These are phyloP conservation scores for Pichia sp. DNA, from an alignment of 1,139 yeast species.

Conservation along the genomic window DNA sequence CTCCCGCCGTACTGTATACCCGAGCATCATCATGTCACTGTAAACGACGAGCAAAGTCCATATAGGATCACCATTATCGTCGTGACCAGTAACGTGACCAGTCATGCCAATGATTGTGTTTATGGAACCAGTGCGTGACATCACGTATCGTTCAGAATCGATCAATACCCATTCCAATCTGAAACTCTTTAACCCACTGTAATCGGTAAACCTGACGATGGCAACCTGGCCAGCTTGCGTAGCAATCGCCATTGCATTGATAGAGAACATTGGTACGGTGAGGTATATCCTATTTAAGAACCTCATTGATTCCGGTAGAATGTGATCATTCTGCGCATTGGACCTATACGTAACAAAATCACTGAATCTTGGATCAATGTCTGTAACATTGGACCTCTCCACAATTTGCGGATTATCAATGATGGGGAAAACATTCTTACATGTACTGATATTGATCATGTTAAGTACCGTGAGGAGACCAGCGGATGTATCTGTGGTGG, in stretches of 20 bases:
- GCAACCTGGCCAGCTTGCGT: slow-evolving; percentile 56
- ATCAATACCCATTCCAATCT: slow-evolving; percentile 57
- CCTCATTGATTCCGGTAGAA: slow-evolving; percentile 2
- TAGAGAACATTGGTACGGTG: slow-evolving; percentile 42
- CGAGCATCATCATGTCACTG: slow-evolving; percentile 6
- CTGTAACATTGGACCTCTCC: background rate
- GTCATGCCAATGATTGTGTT: slow-evolving; percentile 22
- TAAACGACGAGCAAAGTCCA: slow-evolving; percentile 14
- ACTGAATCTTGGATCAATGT: background rate
- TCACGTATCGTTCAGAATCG: slow-evolving; percentile 22
- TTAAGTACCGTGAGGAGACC: slow-evolving; percentile 46
- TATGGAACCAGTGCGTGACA: too few relatives aligned
- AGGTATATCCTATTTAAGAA: slow-evolving; percentile 44
- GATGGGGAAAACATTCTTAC: slow-evolving; percentile 7
- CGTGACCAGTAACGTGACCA: slow-evolving; percentile 3
- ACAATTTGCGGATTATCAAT: slow-evolving; percentile 3
- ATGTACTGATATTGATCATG: slow-evolving; percentile 33
- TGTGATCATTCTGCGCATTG: background rate
- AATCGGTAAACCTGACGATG: slow-evolving; percentile 48
- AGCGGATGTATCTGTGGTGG: slow-evolving; percentile 34
- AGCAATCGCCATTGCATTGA: slow-evolving; percentile 46
- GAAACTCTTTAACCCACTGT: slow-evolving; percentile 50
- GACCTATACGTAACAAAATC: background rate
- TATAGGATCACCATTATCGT: slow-evolving; percentile 2
- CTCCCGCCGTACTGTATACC: slow-evolving; percentile 1